These are phyloP conservation scores for Cynara cardunculus DNA, from an alignment of 129 eudicot genomes.

Conservation along the genomic window DNA sequence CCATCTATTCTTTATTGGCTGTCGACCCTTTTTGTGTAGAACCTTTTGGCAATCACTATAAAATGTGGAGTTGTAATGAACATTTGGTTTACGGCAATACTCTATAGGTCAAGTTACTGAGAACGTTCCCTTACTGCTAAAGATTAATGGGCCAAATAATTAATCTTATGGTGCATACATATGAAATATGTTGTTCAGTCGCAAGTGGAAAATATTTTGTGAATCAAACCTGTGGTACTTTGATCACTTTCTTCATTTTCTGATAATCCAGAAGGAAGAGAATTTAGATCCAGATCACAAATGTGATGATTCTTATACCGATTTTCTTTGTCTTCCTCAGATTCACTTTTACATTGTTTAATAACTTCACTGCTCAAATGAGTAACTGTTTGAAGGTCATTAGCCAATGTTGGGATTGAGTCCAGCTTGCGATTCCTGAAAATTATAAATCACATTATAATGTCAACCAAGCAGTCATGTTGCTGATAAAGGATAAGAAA, in stretches of 20 bases:
- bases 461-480: conserved; percentile 6
- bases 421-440: conserved; percentile 44
- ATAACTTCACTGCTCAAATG: conserved; percentile 16
- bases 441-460: conserved; percentile 1
- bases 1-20: too few relatives aligned
- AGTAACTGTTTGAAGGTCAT: conserved; percentile 36
- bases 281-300: conserved; percentile 44
- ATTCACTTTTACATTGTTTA: conserved; percentile 18
- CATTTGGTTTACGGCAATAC: too few relatives aligned
- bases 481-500: conserved; percentile 2
- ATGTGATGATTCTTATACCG: conserved; percentile 24
- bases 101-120: neutral
- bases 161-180: neutral
- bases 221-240: conserved; percentile 39
- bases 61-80: too few relatives aligned
- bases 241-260: conserved; percentile 42
- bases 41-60: too few relatives aligned
- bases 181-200: neutral
- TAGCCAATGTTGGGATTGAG: conserved; percentile 41
- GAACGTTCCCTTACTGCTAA: neutral
- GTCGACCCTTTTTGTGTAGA: too few relatives aligned
- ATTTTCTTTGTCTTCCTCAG: conserved; percentile 24
- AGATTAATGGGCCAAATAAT: neutral
- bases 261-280: conserved; percentile 32
- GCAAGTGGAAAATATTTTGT: neutral